Evolutionary conservation across 345 rosid genomes (phyloP).

Genomic region (Jatropha curcas): DNA sequence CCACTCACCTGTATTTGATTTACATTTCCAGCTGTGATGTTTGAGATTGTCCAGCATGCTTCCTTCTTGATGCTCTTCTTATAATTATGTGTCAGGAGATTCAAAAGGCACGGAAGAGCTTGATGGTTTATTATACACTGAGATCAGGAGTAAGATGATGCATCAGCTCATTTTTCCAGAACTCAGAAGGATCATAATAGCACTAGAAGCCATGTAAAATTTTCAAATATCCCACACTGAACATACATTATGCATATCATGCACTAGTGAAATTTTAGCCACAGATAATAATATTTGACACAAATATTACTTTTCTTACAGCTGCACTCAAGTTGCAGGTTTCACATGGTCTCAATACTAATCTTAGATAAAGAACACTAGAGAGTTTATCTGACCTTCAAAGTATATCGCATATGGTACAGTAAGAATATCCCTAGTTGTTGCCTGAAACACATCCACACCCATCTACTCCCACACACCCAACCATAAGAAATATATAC

Average conservation of each 20-base stretch:
- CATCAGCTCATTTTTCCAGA: background rate
- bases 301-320: too few species aligned
- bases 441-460: background rate
- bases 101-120: constrained; percentile 30
- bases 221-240: background rate
- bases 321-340: background rate
- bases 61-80: constrained; percentile 38
- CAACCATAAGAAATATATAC: background rate
- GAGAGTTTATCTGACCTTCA: background rate
- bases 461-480: background rate
- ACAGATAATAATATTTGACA: background rate
- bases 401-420: background rate
- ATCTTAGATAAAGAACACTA: background rate
- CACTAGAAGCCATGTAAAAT: background rate
- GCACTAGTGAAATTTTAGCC: background rate
- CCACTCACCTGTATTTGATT: constrained; percentile 33
- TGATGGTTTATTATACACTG: constrained; percentile 30
- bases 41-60: constrained; percentile 41
- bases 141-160: background rate
- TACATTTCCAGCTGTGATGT: constrained; percentile 34
- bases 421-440: constrained; percentile 1
- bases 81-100: constrained; percentile 19
- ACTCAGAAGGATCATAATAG: background rate
- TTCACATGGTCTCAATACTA: too few species aligned
- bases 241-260: background rate